Conservation (phyloP, 495 filamentous ascomycete genomes). For the Neurospora intermedia region DNA sequence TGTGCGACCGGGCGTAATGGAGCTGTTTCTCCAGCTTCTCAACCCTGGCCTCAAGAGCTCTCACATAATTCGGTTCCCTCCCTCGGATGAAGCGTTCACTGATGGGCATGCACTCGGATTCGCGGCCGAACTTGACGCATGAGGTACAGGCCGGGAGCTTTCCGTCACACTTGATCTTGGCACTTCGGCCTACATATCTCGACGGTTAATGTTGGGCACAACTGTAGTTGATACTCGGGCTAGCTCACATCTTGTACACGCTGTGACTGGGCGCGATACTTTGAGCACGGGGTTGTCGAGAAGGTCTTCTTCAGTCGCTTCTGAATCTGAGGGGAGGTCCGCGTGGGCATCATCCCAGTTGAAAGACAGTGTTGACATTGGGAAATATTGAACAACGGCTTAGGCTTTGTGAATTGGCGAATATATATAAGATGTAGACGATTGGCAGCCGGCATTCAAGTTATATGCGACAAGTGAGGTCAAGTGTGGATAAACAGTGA, state of each 20-base stretch:
- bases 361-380: background rate
- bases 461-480: background rate
- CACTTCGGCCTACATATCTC: slow-evolving; percentile 47
- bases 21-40: slow-evolving; percentile 74
- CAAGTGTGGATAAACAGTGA: background rate
- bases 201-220: slow-evolving; percentile 10
- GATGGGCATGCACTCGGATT: slow-evolving; percentile 77
- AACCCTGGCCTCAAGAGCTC: slow-evolving; percentile 76
- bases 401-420: too few relatives aligned
- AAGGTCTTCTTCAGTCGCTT: slow-evolving; percentile 8
- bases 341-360: background rate
- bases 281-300: slow-evolving; percentile 69
- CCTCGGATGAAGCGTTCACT: slow-evolving; percentile 90
- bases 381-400: too few relatives aligned
- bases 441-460: background rate
- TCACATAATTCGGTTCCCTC: slow-evolving; percentile 91
- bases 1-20: slow-evolving; percentile 46
- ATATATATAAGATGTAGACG: background rate
- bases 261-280: slow-evolving; percentile 84
- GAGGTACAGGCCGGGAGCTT: slow-evolving; percentile 89
- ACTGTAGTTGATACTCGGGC: background rate
- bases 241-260: slow-evolving; percentile 72
- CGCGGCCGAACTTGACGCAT: slow-evolving; percentile 74
- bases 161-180: slow-evolving; percentile 94
- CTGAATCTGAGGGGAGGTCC: background rate